These are phyloP conservation scores for Xylaria sp. DNA, from an alignment of 2,329 filamentous ascomycete genomes.

Conservation along the genomic window DNA sequence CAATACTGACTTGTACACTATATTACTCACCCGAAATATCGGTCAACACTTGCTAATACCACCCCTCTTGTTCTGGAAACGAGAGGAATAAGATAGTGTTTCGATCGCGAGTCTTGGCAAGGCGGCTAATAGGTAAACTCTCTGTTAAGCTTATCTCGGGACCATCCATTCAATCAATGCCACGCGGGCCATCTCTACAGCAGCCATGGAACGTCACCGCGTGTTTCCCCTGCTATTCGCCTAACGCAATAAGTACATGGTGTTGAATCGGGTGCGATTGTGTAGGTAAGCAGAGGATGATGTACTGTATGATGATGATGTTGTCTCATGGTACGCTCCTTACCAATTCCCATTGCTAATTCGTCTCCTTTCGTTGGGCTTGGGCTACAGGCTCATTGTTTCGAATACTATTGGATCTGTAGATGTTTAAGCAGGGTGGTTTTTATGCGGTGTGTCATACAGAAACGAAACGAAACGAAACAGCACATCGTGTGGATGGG, in stretches of 20 bases:
- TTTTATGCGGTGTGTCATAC: conserved; percentile 10
- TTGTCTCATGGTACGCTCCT: not conserved
- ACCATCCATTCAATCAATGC: conserved; percentile 6
- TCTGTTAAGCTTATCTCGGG: not conserved
- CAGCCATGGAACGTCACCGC: conserved; percentile 3
- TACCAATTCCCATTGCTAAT: conserved; percentile 3
- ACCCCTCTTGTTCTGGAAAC: not conserved
- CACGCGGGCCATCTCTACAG: not conserved
- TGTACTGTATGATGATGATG: no score
- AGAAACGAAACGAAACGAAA: not conserved
- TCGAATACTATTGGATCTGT: conserved; percentile 7
- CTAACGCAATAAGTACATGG: not conserved
- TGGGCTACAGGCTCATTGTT: conserved; percentile 4
- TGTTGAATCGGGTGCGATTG: no score
- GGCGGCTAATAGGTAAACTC: not conserved
- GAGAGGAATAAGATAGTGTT: not conserved
- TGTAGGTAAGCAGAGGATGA: not conserved
- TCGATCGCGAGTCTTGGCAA: not conserved
- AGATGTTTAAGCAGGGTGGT: not conserved
- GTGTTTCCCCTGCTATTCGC: not conserved
- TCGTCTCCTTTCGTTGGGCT: not conserved
- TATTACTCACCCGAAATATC: no score
- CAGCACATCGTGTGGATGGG: conserved; percentile 16
- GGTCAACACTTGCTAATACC: not conserved
- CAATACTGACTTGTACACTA: not conserved